Base-by-base conservation (phyloP, 352 stramenopile species). In the Pythium guiyangense region DNA sequence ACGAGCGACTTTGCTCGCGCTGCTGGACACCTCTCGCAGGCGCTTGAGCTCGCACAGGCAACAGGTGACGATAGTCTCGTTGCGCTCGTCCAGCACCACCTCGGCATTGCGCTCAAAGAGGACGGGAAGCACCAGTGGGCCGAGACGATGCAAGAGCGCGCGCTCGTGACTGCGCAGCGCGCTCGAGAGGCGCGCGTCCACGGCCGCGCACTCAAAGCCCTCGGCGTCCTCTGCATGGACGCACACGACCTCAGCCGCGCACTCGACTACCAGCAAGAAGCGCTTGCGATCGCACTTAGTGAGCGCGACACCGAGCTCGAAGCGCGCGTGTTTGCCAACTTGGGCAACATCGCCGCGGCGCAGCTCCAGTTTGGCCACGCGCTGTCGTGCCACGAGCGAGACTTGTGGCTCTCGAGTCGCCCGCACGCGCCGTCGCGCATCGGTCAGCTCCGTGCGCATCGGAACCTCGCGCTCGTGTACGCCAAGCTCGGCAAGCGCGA, bases 251-350 rank as follows among this genome's bases (percentile, higher is more conserved):
- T 74, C 6, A 49, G 52, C 0, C 58, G 67, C 35, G 75, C 81
- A 2, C 62, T 86, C 34, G 76, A 82, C 22, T 77, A 74, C 20
- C 79, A 94, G 49, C 69, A 88, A 52, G 77, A 88, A 59, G 83
- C 79, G 8, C 56, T 94, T 8, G 39, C 63, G 6, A 52, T 90
- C 51, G 81, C 84, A 0, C 57, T 75, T 2, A 59, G 71, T 18
- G 64, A 73, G 12, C 64, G 69, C 15, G 81, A 90, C 55, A 52
- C 50, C 12, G 84, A 94, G 42, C 75, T 92, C 12, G 81, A 91
- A 49, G 80, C 79, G 1, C 75, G 84, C 11, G 77, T 89, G 42
- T 86, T 86, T 48, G 84, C 84, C 15, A 94, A 94, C 52, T 57
- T 94, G 22, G 84, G 84, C 47, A 93, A 92, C 37, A 63, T 93